Percentiles rank a stretch among this genome's conserved stretches.
phyloP scores from a whole-genome alignment of 345 rosid genomes.

The Arabidopsis arenosa region DNA sequence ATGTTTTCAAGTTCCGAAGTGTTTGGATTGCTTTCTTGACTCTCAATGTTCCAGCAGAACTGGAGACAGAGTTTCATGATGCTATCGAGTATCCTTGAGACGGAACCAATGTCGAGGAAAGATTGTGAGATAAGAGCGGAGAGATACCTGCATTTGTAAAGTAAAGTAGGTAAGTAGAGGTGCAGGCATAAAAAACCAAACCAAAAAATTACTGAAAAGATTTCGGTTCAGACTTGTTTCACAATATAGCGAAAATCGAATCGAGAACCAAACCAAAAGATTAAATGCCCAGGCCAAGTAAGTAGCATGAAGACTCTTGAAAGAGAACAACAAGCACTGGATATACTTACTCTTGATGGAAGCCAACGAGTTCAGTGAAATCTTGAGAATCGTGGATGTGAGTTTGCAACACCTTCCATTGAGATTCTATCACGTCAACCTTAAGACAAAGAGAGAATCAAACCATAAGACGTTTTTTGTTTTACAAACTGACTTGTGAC shows the following conservation, averaged over 20 bases:
- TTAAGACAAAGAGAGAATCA: constrained; percentile 39
- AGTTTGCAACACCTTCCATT: constrained; percentile 93
- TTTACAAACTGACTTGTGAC: constrained; percentile 20
- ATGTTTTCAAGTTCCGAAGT: constrained; percentile 82
- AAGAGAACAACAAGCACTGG: background rate
- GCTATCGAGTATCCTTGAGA: constrained; percentile 91
- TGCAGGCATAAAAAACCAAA: constrained; percentile 12
- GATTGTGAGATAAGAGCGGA: constrained; percentile 96
- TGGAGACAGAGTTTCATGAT: constrained; percentile 96
- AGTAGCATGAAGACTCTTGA: constrained; percentile 11
- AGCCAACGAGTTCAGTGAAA: constrained; percentile 92
- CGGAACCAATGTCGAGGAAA: constrained; percentile 94
- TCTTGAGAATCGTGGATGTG: constrained; percentile 86
- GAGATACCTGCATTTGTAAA: constrained; percentile 69
- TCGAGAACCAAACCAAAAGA: background rate
- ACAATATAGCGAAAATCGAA: background rate
- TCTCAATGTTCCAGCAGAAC: constrained; percentile 97
- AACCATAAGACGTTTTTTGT: constrained; percentile 6
- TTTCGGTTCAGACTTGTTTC: background rate
- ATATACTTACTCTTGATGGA: constrained; percentile 89
- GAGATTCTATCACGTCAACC: constrained; percentile 99
- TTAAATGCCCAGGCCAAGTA: background rate
- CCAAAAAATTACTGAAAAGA: background rate
- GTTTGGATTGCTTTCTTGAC: constrained; percentile 79
- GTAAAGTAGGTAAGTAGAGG: background rate